phyloP scores from a whole-genome alignment of 2,329 filamentous ascomycete genomes.

The Aspergillus pseudonomiae region DNA sequence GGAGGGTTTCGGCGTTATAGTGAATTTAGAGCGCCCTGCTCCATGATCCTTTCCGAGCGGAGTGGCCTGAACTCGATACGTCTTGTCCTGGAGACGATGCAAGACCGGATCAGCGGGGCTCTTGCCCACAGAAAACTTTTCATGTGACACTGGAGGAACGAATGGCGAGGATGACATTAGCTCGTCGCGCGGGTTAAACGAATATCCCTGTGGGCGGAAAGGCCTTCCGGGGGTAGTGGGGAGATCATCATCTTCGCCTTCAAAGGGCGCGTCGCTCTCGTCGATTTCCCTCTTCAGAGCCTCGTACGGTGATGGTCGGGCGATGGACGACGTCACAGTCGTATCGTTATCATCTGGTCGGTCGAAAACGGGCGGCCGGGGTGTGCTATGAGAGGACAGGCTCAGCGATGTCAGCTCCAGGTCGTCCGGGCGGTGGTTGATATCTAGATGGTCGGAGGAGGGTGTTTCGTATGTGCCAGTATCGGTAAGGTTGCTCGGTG shows the following conservation, averaged over 20 bases:
- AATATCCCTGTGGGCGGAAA: slow-evolving; percentile 24
- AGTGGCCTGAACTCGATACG: slow-evolving; percentile 89
- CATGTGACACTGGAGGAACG: slow-evolving; percentile 54
- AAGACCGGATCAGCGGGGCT: slow-evolving; percentile 70
- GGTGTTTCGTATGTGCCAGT: slow-evolving; percentile 46
- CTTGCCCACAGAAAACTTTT: slow-evolving; percentile 43
- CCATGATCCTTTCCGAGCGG: slow-evolving; percentile 65
- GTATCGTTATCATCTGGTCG: slow-evolving; percentile 37
- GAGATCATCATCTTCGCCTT: slow-evolving; percentile 39
- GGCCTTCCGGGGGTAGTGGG: slow-evolving; percentile 41
- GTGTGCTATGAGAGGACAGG: slow-evolving; percentile 53
- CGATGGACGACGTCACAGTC: slow-evolving; percentile 45
- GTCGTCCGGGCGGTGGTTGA: slow-evolving; percentile 44
- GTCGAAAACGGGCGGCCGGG: slow-evolving; percentile 39
- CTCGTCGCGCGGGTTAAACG: slow-evolving; percentile 59
- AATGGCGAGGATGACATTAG: slow-evolving; percentile 59
- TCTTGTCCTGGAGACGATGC: slow-evolving; percentile 92
- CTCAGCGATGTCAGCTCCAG: slow-evolving; percentile 49
- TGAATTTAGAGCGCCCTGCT: slow-evolving; percentile 35
- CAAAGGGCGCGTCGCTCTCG: slow-evolving; percentile 41
- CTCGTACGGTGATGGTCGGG: slow-evolving; percentile 77
- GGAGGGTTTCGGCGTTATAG: slow-evolving; percentile 34
- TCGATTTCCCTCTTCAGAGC: slow-evolving; percentile 30
- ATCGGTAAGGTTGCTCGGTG: slow-evolving; percentile 44
- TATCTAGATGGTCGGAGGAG: slow-evolving; percentile 35